Conservation (phyloP, 2,329 filamentous ascomycete genomes). For the Verticillium nubilum region DNA sequence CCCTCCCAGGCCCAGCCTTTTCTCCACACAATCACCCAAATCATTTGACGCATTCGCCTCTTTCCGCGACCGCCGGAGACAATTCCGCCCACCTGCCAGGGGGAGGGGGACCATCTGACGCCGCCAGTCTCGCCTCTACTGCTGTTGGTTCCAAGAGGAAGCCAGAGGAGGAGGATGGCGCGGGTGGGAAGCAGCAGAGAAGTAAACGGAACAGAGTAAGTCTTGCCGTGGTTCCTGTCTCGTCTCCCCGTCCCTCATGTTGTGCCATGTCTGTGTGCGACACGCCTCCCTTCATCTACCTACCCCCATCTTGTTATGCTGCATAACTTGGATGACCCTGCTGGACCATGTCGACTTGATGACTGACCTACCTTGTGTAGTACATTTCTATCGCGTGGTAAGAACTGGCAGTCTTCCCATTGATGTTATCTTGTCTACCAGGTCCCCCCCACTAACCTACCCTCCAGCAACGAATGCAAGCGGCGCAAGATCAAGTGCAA, state of each 20-base stretch:
- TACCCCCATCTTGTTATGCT: not conserved
- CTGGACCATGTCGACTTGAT: conserved; percentile 7
- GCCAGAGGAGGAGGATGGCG: conserved; percentile 37
- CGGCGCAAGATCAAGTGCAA: conserved; percentile 73
- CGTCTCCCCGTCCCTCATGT: not conserved
- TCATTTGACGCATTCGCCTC: conserved; percentile 12
- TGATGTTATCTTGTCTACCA: not conserved
- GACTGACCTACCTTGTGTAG: conserved; percentile 19
- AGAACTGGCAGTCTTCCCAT: conserved; percentile 16
- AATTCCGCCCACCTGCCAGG: conserved; percentile 36
- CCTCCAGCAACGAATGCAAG: conserved; percentile 63
- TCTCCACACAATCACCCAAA: conserved; percentile 19
- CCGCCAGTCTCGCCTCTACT: not conserved
- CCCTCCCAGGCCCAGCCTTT: conserved; percentile 4
- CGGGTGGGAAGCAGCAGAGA: conserved; percentile 42
- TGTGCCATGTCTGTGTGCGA: conserved; percentile 1
- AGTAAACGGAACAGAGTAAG: conserved; percentile 56
- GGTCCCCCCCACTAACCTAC: not conserved
- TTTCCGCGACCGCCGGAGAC: conserved; percentile 35
- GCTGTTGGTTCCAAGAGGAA: conserved; percentile 23
- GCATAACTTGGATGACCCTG: not conserved
- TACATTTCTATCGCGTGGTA: conserved; percentile 60
- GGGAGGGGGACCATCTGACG: not conserved
- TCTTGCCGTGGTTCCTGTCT: conserved; percentile 13
- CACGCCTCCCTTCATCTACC: not conserved